Evolutionary conservation across 257 asterid genomes (phyloP), one percentile per base, ranked within the genome.

Genomic region (Nemophila menziesii): DNA sequence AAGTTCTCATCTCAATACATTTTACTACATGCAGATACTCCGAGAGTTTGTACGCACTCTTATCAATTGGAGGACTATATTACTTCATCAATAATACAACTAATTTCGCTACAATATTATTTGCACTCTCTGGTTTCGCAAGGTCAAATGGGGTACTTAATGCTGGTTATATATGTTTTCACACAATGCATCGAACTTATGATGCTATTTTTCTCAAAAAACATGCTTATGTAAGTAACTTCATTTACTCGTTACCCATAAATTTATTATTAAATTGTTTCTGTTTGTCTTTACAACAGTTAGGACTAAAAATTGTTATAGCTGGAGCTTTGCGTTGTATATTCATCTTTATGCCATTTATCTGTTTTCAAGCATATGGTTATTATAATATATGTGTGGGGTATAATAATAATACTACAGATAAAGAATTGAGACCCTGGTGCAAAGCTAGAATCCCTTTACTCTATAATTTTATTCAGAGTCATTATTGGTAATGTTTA

Each of bases 61-160:
- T 77, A 48, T 73, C 92, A 21, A 61, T 89, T 56, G 92, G 93
- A 56, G 98, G 98, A 44, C 46, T 76, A 55, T 74, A 74, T 62
- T 43, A 73, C 59, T 66, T 84, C 56, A 55, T 81, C 60, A 55
- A 47, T 1, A 87, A 92, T 24, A 47, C 58, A 18, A 60, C 58
- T 61, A 69, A 65, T 48, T 37, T 46, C 48, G 80, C 96, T 20
- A 55, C 83, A 44, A 54, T 81, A 62, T 74, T 74, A 68, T 59
- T 89, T 68, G 94, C 93, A 5, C 79, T 89, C 43, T 81, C 96
- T 48, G 86, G 87, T 38, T 76, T 55, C 68, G 85, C 86, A 29
- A 75, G 96, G 61, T 84, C 98, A 39, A 89, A 89, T 67, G 96
- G 98, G 66, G 67, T 78, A 64, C 84, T 89, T 62, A 80, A 74